phyloP scores from a whole-genome alignment of 1,139 yeast genomes.

The Kodamaea plutei region DNA sequence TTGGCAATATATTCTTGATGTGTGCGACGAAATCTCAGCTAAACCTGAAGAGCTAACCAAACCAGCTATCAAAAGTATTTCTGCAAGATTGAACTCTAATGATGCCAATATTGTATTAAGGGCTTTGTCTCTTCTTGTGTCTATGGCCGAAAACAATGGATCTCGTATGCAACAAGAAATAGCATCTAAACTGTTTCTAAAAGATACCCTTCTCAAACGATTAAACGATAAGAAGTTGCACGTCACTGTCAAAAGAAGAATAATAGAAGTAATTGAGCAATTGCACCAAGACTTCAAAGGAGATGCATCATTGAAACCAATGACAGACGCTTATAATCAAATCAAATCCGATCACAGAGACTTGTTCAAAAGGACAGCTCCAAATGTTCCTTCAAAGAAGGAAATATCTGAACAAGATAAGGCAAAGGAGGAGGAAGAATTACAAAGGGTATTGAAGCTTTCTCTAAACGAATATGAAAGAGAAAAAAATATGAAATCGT shows the following conservation, averaged over 20 bases:
- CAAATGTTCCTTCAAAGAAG: constrained; percentile 61
- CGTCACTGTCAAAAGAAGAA: constrained; percentile 58
- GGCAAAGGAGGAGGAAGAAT: constrained; percentile 70
- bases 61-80: constrained; percentile 49
- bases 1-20: constrained; percentile 79
- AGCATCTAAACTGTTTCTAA: constrained; percentile 66
- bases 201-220: constrained; percentile 47
- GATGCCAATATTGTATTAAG: constrained; percentile 83
- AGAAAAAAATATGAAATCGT: constrained; percentile 29
- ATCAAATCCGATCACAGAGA: constrained; percentile 42
- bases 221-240: constrained; percentile 60
- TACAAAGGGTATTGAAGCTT: constrained; percentile 71
- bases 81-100: constrained; percentile 49
- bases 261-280: constrained; percentile 67
- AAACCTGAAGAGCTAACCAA: constrained; percentile 64
- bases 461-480: constrained; percentile 66
- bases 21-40: constrained; percentile 71
- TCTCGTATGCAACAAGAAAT: constrained; percentile 79
- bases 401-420: constrained; percentile 47
- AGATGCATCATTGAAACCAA: constrained; percentile 74
- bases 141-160: constrained; percentile 93
- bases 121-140: constrained; percentile 63
- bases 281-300: constrained; percentile 52
- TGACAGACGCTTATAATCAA: constrained; percentile 56
- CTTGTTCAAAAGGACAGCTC: constrained; percentile 34